A percentile compares a stretch with the other conserved stretches of the same genome.
Evolutionary conservation across 2,329 filamentous ascomycete genomes (phyloP).

Genomic region (Elsinoe batatas): DNA sequence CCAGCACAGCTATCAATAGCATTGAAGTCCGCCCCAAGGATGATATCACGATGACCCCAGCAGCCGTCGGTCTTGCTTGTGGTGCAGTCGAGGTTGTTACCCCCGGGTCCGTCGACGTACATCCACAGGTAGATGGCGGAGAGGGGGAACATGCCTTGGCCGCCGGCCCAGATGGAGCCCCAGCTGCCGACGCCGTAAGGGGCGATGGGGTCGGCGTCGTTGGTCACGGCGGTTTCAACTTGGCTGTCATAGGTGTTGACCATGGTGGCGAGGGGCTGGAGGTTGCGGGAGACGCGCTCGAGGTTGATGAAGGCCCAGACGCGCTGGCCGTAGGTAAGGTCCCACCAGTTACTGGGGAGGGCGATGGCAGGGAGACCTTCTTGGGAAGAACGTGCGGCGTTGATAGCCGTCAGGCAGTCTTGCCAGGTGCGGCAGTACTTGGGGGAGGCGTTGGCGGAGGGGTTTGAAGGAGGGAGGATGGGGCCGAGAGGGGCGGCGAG

Average conservation of each 20-base stretch:
- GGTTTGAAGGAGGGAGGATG: conserved; percentile 2
- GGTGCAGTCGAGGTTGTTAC: conserved; percentile 8
- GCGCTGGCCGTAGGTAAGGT: neutral
- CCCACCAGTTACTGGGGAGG: conserved; percentile 3
- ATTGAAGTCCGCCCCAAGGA: neutral
- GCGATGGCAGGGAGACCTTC: conserved; percentile 3
- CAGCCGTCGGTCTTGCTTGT: neutral
- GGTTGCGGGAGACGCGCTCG: neutral
- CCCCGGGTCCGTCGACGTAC: conserved; percentile 5
- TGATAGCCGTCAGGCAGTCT: conserved; percentile 4
- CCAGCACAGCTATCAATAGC: neutral
- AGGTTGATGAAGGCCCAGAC: conserved; percentile 10
- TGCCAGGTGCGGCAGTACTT: conserved; percentile 7
- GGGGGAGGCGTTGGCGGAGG: conserved; percentile 4
- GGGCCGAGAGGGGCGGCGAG: conserved; percentile 4
- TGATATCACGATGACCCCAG: conserved; percentile 8
- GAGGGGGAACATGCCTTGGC: conserved; percentile 1
- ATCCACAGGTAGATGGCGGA: conserved; percentile 5
- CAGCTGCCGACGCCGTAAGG: neutral
- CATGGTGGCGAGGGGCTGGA: conserved; percentile 2
- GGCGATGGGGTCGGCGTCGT: conserved; percentile 4
- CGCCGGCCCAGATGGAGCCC: conserved; percentile 5
- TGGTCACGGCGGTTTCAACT: neutral
- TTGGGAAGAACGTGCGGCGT: conserved; percentile 2
- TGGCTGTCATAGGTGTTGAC: conserved; percentile 6